These are phyloP conservation scores for Aspergillus sclerotiicarbonarius DNA, from an alignment of 495 filamentous ascomycete genomes.

Conservation along the genomic window DNA sequence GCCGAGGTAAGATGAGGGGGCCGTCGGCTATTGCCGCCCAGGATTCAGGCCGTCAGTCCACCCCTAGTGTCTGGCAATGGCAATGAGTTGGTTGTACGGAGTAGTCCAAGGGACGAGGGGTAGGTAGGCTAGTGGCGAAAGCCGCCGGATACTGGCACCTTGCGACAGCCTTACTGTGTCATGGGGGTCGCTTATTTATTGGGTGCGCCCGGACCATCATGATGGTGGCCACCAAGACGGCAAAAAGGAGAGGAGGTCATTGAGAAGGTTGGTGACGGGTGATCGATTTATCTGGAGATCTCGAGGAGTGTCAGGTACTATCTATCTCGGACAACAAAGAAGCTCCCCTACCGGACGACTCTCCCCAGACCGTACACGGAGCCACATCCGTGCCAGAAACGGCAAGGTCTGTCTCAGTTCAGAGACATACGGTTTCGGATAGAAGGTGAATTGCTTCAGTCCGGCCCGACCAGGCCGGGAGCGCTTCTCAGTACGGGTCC, in stretches of 20 bases:
- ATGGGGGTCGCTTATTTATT: not conserved
- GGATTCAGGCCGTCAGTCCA: not conserved
- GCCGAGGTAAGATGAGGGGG: not conserved
- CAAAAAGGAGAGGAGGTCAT: not conserved
- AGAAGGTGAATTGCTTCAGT: not conserved
- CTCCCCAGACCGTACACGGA: not conserved
- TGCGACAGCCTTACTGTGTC: not conserved
- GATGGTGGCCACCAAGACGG: not conserved
- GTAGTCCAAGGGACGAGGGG: not conserved
- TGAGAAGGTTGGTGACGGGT: not conserved
- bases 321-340: not conserved
- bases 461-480: not conserved
- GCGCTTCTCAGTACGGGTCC: not conserved
- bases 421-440: not conserved
- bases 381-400: not conserved
- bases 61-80: not conserved
- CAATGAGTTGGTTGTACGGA: no score
- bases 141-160: not conserved
- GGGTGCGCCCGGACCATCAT: not conserved
- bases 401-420: not conserved
- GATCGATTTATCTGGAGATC: conserved; percentile 1
- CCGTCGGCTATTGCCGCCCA: not conserved
- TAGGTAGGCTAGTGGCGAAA: conserved; percentile 3
- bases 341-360: not conserved
- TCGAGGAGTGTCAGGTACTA: conserved; percentile 3